Conservation (phyloP, 2,329 filamentous ascomycete species). For the Ophiognomonia clavigignenti-juglandacearum region DNA sequence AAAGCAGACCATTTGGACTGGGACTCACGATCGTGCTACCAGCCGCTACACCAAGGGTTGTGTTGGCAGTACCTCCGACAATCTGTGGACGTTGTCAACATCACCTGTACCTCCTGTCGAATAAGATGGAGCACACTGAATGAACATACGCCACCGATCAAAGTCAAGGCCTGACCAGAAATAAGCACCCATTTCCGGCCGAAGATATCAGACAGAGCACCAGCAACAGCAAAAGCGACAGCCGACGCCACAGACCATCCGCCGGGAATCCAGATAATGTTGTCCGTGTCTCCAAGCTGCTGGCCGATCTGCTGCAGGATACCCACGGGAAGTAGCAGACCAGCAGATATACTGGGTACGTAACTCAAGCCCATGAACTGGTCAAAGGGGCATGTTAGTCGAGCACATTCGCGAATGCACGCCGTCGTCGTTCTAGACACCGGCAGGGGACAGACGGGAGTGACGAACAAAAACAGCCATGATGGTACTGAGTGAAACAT, state of each 20-base stretch:
- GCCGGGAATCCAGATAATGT: slow-evolving; percentile 20
- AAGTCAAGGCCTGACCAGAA: slow-evolving; percentile 14
- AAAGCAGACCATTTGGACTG: background rate
- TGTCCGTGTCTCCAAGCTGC: slow-evolving; percentile 17
- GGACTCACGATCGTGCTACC: slow-evolving; percentile 23
- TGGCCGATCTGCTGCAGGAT: slow-evolving; percentile 22
- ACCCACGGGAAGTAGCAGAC: slow-evolving; percentile 19
- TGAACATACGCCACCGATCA: slow-evolving; percentile 13
- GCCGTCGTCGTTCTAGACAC: background rate
- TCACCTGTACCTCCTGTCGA: no score
- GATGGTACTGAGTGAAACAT: slow-evolving; percentile 6
- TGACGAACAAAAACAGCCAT: slow-evolving; percentile 13
- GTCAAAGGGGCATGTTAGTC: background rate
- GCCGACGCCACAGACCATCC: slow-evolving; percentile 18
- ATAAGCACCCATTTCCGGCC: slow-evolving; percentile 19
- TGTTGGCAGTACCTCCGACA: slow-evolving; percentile 22
- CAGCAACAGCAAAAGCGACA: slow-evolving; percentile 19
- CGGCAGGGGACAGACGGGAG: background rate
- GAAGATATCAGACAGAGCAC: slow-evolving; percentile 15
- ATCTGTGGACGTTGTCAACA: slow-evolving; percentile 17
- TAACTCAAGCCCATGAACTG: slow-evolving; percentile 14
- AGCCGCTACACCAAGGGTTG: slow-evolving; percentile 21
- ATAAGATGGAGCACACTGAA: no score
- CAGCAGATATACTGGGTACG: slow-evolving; percentile 9
- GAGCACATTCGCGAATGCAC: no score